Conservation (phyloP, 495 filamentous ascomycete genomes). For the Hypoxylon fragiforme region DNA sequence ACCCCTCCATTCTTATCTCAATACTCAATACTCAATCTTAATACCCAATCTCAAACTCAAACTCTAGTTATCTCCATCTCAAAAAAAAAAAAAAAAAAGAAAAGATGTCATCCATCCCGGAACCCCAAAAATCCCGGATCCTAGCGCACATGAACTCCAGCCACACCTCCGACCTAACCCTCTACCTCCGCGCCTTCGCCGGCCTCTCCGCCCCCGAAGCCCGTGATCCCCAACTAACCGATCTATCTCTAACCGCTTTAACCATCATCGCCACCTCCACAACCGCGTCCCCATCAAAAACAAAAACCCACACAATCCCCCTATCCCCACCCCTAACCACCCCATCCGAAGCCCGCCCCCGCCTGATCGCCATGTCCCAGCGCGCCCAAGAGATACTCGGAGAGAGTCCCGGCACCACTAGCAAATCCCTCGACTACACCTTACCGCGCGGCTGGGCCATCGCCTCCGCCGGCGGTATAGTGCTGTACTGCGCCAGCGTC, state of each 20-base stretch:
- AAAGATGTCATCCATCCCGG: slow-evolving; percentile 4
- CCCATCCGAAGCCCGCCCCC: slow-evolving; percentile 62
- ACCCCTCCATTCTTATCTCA: no score
- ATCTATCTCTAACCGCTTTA: slow-evolving; percentile 62
- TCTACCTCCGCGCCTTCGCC: slow-evolving; percentile 68
- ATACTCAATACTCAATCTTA: no score
- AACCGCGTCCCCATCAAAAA: slow-evolving; percentile 28
- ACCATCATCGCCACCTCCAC: no score
- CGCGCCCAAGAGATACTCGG: slow-evolving; percentile 40
- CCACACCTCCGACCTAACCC: slow-evolving; percentile 65
- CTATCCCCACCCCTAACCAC: slow-evolving; percentile 62
- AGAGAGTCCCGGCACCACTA: slow-evolving; percentile 27
- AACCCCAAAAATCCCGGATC: slow-evolving; percentile 62
- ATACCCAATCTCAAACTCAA: no score
- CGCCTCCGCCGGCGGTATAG: slow-evolving; percentile 32
- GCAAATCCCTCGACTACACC: slow-evolving; percentile 23
- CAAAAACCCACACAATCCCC: slow-evolving; percentile 50
- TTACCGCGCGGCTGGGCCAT: slow-evolving; percentile 36
- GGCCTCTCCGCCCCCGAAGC: slow-evolving; percentile 50
- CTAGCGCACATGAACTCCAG: slow-evolving; percentile 81
- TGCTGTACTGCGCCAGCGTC: slow-evolving; percentile 38
- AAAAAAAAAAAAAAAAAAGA: no score
- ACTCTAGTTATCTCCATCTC: no score
- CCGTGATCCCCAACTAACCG: slow-evolving; percentile 57
- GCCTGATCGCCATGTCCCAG: slow-evolving; percentile 64